phyloP scores from a whole-genome alignment of 2,329 filamentous ascomycete genomes.

The Cadophora malorum region DNA sequence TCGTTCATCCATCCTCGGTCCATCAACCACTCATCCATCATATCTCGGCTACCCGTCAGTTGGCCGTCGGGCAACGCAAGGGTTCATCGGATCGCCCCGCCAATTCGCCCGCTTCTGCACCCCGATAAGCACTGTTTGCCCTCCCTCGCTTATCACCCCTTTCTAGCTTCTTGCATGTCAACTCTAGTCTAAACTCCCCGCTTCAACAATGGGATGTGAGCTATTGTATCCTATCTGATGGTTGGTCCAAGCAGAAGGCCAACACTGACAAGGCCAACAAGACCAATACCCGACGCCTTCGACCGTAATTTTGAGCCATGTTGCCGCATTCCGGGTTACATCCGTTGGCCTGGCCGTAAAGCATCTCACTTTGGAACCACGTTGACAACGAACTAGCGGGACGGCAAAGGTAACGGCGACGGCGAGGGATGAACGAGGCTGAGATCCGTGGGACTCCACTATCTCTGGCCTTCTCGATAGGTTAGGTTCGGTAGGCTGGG shows the following conservation, averaged over 20 bases:
- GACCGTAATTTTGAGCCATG: neutral
- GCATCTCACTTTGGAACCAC: neutral
- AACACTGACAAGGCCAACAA: neutral
- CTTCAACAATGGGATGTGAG: conserved; percentile 4
- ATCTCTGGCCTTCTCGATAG: conserved; percentile 10
- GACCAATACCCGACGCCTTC: neutral
- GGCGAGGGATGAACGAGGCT: conserved; percentile 8
- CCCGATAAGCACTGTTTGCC: conserved; percentile 1
- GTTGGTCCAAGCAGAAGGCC: neutral
- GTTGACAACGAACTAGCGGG: neutral
- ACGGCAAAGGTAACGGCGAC: neutral
- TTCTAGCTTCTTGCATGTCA: neutral
- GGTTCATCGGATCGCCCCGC: neutral
- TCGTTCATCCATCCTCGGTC: neutral
- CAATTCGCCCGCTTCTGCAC: neutral
- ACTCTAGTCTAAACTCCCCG: neutral
- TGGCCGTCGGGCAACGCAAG: conserved; percentile 23
- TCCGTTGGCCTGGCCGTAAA: neutral
- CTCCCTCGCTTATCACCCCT: neutral
- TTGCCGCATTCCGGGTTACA: neutral
- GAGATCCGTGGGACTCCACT: conserved; percentile 6
- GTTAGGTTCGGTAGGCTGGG: neutral
- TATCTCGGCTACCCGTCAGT: neutral
- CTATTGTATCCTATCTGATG: neutral
- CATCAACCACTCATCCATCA: neutral